Conservation (phyloP, 2,329 filamentous ascomycete genomes). For the Hypoxylon sp. region DNA sequence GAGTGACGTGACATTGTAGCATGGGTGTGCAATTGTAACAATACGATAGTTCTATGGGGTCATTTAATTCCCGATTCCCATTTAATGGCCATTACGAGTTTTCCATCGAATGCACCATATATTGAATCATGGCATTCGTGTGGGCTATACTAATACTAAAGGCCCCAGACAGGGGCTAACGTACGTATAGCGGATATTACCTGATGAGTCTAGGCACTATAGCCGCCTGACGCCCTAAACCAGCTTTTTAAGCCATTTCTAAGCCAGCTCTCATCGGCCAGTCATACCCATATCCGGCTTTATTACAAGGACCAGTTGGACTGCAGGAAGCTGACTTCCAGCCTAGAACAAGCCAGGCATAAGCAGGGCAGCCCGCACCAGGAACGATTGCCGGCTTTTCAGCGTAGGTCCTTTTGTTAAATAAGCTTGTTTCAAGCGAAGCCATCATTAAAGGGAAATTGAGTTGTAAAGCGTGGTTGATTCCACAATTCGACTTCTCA, state of each 20-base stretch:
- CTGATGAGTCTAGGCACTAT: constrained; percentile 21
- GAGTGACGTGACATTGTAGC: constrained; percentile 9
- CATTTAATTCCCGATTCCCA: neutral
- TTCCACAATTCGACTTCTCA: too few species aligned
- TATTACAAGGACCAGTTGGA: constrained; percentile 2
- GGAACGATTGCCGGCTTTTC: constrained; percentile 25
- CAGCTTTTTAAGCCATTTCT: neutral
- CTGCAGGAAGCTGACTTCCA: constrained; percentile 29
- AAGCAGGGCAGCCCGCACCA: constrained; percentile 18
- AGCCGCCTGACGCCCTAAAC: constrained; percentile 15
- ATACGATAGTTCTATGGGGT: neutral
- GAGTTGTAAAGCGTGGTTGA: neutral
- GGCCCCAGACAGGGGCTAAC: neutral
- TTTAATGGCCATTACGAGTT: neutral
- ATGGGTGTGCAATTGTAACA: neutral
- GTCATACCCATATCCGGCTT: constrained; percentile 21
- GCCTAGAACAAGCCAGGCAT: constrained; percentile 6
- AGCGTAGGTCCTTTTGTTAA: constrained; percentile 35
- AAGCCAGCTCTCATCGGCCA: neutral
- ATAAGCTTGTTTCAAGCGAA: constrained; percentile 40
- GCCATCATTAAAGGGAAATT: constrained; percentile 2
- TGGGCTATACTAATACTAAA: neutral
- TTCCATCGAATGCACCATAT: neutral
- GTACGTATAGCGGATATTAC: constrained; percentile 13
- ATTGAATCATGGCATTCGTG: neutral